These are phyloP conservation scores for Bruguiera parviflora DNA, from an alignment of 345 rosid genomes.

Conservation along the genomic window DNA sequence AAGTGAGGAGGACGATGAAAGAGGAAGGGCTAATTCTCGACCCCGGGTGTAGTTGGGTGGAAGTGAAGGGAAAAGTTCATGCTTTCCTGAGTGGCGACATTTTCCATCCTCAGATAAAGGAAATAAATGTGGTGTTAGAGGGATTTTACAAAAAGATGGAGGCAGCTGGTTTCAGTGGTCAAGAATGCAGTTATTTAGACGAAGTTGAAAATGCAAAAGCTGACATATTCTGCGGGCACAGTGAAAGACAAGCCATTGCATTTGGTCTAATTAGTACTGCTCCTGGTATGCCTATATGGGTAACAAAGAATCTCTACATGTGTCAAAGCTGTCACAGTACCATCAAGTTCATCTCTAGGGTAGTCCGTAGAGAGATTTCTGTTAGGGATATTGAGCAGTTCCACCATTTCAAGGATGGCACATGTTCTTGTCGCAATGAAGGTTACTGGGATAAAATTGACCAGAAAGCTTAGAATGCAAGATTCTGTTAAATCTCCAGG, in stretches of 20 bases:
- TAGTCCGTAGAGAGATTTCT: conserved; percentile 31
- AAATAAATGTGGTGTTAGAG: conserved; percentile 23
- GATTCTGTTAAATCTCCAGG: background rate
- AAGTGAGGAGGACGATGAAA: conserved; percentile 29
- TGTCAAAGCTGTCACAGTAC: conserved; percentile 25
- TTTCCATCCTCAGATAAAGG: conserved; percentile 27
- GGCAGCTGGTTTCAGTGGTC: conserved; percentile 19
- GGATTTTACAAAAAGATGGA: conserved; percentile 31
- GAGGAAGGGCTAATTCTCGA: conserved; percentile 32
- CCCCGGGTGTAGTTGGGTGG: conserved; percentile 37
- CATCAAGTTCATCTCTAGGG: conserved; percentile 26
- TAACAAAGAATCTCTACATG: conserved; percentile 33
- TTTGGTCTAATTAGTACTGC: conserved; percentile 28
- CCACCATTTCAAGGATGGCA: conserved; percentile 34
- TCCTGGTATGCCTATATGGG: conserved; percentile 34
- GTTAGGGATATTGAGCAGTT: conserved; percentile 32
- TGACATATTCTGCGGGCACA: conserved; percentile 32
- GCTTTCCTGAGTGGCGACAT: conserved; percentile 31
- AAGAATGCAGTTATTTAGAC: conserved; percentile 16
- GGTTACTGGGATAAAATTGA: conserved; percentile 36
- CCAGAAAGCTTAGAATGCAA: conserved; percentile 1
- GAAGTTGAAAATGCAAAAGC: conserved; percentile 18
- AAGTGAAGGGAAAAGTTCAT: conserved; percentile 32
- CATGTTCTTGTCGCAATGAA: conserved; percentile 33
- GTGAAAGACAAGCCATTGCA: conserved; percentile 29